Evolutionary conservation across 2,329 filamentous ascomycete genomes (phyloP).

Genomic region (Xylaria sp.): DNA sequence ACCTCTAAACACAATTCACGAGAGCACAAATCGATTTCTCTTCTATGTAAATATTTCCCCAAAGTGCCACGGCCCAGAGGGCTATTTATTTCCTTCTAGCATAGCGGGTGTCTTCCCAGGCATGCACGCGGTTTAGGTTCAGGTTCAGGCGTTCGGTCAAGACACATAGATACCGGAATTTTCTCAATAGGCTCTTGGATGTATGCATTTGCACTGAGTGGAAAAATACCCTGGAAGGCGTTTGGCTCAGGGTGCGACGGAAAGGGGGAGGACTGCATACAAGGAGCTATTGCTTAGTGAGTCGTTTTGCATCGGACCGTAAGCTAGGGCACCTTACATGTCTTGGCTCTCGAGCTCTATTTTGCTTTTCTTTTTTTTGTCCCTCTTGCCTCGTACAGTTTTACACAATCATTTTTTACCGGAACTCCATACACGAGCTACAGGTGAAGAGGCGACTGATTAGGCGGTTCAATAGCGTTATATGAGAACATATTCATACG

Average conservation of each 20-base stretch:
- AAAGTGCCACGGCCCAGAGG: background rate
- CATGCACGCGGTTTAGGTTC: background rate
- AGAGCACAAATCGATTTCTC: conserved; percentile 2
- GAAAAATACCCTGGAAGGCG: conserved; percentile 29
- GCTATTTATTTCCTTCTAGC: conserved; percentile 18
- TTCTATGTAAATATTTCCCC: conserved; percentile 18
- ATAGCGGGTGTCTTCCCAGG: background rate
- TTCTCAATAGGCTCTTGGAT: conserved; percentile 4
- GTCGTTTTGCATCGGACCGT: no score
- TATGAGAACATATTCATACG: background rate
- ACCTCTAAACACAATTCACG: background rate
- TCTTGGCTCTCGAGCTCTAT: background rate
- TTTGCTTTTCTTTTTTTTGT: background rate
- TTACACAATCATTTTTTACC: background rate
- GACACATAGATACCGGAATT: conserved; percentile 8
- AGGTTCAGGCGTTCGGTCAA: conserved; percentile 19
- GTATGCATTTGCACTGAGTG: conserved; percentile 13
- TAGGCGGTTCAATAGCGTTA: background rate
- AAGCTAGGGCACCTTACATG: background rate
- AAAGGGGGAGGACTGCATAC: background rate
- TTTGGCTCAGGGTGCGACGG: conserved; percentile 1
- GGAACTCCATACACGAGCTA: background rate
- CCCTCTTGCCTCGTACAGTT: background rate
- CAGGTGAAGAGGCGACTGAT: background rate
- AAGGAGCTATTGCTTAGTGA: background rate